Conservation (phyloP, 192 early-diverging fungal genomes). For the Bifiguratus adelaidae region DNA sequence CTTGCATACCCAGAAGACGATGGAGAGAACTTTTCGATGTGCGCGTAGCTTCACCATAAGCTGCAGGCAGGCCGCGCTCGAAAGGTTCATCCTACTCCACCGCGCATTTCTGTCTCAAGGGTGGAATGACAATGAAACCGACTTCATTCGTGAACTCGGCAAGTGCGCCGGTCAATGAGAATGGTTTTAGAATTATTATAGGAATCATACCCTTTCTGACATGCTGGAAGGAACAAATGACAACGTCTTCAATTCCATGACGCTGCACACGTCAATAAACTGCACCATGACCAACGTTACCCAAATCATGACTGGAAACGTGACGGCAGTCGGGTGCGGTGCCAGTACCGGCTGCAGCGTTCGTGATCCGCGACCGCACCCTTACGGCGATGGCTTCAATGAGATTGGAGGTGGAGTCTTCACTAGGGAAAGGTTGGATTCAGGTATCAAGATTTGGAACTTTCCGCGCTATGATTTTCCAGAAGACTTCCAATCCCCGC, state of each 20-base stretch:
- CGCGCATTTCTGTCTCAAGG: too few species aligned
- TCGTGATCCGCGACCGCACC: neutral
- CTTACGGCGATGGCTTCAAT: conserved; percentile 24
- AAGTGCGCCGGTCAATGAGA: too few species aligned
- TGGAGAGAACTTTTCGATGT: too few species aligned
- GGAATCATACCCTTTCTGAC: too few species aligned
- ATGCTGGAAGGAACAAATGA: conserved; percentile 32
- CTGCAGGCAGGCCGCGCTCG: too few species aligned
- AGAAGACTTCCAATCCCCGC: conserved; percentile 12
- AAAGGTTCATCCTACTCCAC: too few species aligned
- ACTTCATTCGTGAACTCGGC: too few species aligned
- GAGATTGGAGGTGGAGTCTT: conserved; percentile 21
- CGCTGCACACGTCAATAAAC: conserved; percentile 17
- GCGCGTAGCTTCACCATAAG: too few species aligned
- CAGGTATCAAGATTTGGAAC: conserved; percentile 27
- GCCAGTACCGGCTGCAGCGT: neutral
- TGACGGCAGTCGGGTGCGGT: neutral
- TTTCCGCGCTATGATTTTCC: conserved; percentile 19
- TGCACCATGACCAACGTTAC: conserved; percentile 17
- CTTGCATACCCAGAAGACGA: too few species aligned
- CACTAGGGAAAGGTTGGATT: conserved; percentile 13
- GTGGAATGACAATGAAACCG: too few species aligned
- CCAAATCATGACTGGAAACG: neutral
- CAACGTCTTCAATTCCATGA: conserved; percentile 10
- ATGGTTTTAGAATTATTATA: too few species aligned